Conservation (phyloP, 305 asterid species). For the Solanum hybrid region DNA sequence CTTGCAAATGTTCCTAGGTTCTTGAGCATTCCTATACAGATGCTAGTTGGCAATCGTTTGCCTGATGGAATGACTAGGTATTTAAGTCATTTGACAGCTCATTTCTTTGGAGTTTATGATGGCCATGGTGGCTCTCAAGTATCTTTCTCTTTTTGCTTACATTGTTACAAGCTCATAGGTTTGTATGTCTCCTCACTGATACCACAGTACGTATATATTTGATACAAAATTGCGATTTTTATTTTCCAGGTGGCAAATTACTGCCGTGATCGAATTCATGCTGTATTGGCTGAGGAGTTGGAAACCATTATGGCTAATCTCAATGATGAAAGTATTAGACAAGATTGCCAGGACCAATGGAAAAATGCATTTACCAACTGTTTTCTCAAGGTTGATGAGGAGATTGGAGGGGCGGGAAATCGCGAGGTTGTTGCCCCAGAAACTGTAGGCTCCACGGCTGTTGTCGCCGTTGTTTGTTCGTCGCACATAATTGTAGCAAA, state of each 20-base stretch:
- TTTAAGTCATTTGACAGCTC: conserved; percentile 61
- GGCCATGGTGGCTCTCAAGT: conserved; percentile 97
- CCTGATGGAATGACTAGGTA: conserved; percentile 35
- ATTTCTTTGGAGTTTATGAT: conserved; percentile 93
- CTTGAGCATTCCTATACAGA: conserved; percentile 45
- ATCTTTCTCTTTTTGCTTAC: not conserved
- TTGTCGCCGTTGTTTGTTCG: conserved; percentile 75
- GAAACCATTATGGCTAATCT: conserved; percentile 27
- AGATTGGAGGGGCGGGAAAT: conserved; percentile 47
- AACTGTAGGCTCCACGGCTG: conserved; percentile 93
- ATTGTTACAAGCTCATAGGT: not conserved
- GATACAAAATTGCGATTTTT: not conserved
- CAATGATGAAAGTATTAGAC: conserved; percentile 20
- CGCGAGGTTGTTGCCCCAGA: conserved; percentile 68
- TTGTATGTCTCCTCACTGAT: not conserved
- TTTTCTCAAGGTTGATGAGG: conserved; percentile 75
- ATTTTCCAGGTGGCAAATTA: conserved; percentile 76
- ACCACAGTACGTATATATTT: not conserved
- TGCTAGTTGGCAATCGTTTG: conserved; percentile 48
- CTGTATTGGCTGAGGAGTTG: conserved; percentile 60
- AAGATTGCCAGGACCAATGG: conserved; percentile 54
- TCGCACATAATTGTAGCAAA: conserved; percentile 90
- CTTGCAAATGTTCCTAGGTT: conserved; percentile 58
- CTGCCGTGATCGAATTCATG: conserved; percentile 65
- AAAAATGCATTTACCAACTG: conserved; percentile 54